Percentiles rank a stretch among this genome's conserved stretches.
phyloP scores from a whole-genome alignment of 2,329 filamentous ascomycete genomes.

The Rhytidhysteron rufulum region DNA sequence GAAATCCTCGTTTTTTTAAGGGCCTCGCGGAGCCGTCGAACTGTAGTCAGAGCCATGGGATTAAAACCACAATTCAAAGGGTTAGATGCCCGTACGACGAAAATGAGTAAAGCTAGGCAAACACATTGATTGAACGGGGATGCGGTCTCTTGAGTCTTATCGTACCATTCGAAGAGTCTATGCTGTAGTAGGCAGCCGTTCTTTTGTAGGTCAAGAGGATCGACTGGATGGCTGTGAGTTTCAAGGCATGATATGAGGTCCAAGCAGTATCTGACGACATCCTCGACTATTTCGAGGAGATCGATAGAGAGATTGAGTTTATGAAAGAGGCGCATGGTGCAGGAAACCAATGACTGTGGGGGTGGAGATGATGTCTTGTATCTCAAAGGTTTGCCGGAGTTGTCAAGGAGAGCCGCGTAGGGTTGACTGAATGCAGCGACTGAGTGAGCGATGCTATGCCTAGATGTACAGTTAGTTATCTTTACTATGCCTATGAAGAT shows the following conservation, averaged over 20 bases:
- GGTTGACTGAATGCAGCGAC: conserved; percentile 27
- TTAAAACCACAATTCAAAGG: conserved; percentile 10
- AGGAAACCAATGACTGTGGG: conserved; percentile 9
- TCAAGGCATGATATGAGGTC: conserved; percentile 22
- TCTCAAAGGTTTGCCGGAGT: conserved; percentile 16
- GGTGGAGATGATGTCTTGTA: conserved; percentile 18
- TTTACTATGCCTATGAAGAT: too few relatives aligned
- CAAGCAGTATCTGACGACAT: conserved; percentile 14
- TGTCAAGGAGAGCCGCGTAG: conserved; percentile 20
- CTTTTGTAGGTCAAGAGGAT: conserved; percentile 29
- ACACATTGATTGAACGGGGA: conserved; percentile 19
- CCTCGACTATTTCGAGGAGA: conserved; percentile 17
- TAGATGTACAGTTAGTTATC: conserved; percentile 6
- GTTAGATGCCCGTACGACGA: conserved; percentile 20
- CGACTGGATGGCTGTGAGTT: conserved; percentile 10
- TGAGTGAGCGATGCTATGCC: conserved; percentile 29
- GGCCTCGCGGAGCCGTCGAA: conserved; percentile 16
- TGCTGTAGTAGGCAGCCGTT: conserved; percentile 23
- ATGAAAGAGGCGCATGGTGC: conserved; percentile 16
- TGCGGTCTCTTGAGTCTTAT: conserved; percentile 3
- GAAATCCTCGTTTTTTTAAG: conserved; percentile 12
- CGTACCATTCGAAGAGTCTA: conserved; percentile 25
- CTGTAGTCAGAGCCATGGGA: conserved; percentile 15
- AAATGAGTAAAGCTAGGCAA: conserved; percentile 23
- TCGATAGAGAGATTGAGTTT: conserved; percentile 13